Evolutionary conservation across 2,329 filamentous ascomycete genomes (phyloP), one percentile per base, ranked within the genome.

Genomic region (Aspergillus fumigatiaffinis): DNA sequence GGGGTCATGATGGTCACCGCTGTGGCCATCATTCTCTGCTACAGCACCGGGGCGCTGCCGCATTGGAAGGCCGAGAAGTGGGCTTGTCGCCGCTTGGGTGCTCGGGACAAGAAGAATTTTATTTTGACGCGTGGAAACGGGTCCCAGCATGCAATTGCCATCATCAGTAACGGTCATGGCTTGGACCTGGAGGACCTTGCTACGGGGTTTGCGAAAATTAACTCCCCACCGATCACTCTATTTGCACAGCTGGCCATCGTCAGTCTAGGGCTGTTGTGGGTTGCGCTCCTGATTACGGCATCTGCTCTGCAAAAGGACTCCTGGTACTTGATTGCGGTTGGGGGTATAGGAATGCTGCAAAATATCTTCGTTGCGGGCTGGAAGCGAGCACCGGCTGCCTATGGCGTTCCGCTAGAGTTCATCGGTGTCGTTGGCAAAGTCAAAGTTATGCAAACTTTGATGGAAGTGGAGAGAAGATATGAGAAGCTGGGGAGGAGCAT

Each of bases 51-150:
- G 0, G 58, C 66, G 2, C 62, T 81, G 4, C 66, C 70, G 4
- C 77, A 80, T 60, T 80, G 77, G 77, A 64, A 60, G 21, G 61
- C 59, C 9, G 79, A 81, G 63, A 81, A 80, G 60, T 77, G 74
- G 71, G 68, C 73, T 0, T 77, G 73, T 60, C 69, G 73, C 17
- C 59, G 55, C 2, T 57, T 65, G 5, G 60, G 63, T n/a, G n/a
- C 41, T 6, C 47, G 53, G 20, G 35, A 50, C 10, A 61, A 64
- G 17, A 69, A 73, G 51, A 72, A 63, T 1, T 61, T 71, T n/a
- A 55, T 71, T 2, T 56, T 80, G 9, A 79, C 76, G 0, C 57
- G 66, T 1, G 77, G 79, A 1, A 79, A 78, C 58, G 78, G 77
- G 4, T 63, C 60, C 10, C 72, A 71, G 54, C 69, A 79, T 63